Base-by-base conservation (phyloP, 2,329 filamentous ascomycete species). In the Colletotrichum ledebouriae region DNA sequence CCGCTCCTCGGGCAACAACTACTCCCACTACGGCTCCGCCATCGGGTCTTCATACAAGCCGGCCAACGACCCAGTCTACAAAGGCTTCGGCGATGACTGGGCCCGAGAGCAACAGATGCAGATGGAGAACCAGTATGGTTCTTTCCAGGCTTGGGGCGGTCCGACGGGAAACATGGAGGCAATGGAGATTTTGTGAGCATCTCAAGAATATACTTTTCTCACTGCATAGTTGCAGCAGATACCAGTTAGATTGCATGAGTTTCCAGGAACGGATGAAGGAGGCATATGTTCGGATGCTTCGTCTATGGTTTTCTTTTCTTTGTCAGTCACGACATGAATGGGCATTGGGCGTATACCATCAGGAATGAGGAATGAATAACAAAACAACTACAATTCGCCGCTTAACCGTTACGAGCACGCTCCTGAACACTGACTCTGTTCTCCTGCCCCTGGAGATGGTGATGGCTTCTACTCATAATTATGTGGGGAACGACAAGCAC, bases 11-110 rank as follows among this genome's bases (percentile, higher is more conserved):
- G 79, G 82, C 53, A 76, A 79, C 46, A 76, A 80, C 46, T 85
- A 84, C 72, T 80, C 77, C 50, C 81, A 82, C 67, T 83, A 82
- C 64, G 81, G 83, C 20, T 77, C 78, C 7, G 75, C 80, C 3
- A 74, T 81, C 6, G 79, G 78, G 56, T 59, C 63, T 1, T 49
- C 52, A 10, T 73, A 73, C 49, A 71, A 69, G 55, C 69, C 71
- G 25, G 85, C 90, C 0, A 89, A 86, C 2, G 91, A 94, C 71
- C 91, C 92, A 0, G 90, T 90, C n/a, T 94, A 93, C 76, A 85
- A 78, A 70, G 76, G 75, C 68, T 70, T 78, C 73, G 69, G 59
- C 76, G 74, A 79, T 74, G 71, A 68, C 29, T 71, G 69, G 71
- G 60, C 59, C 29, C 39, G 63, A 59, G 52, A 73, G 63, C 84